These are phyloP conservation scores for Penstemon barbatus DNA, from an alignment of 257 asterid genomes.

Conservation along the genomic window DNA sequence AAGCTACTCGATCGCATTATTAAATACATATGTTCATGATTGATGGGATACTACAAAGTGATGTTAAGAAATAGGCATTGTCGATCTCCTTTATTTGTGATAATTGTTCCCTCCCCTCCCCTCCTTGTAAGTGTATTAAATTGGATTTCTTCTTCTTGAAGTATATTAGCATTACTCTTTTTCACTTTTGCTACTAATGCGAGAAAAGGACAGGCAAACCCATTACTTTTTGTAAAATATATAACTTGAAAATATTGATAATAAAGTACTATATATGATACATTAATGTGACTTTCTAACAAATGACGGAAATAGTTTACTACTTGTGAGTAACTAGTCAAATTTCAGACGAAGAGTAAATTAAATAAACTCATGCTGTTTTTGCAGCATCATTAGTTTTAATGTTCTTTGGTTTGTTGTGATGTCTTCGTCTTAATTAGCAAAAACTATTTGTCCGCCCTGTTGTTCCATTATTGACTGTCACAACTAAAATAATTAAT, in stretches of 20 bases:
- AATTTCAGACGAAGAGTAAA: no score
- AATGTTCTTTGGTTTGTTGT: constrained; percentile 22
- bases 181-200: constrained; percentile 14
- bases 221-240: not conserved
- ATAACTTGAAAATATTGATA: not conserved
- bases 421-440: constrained; percentile 26
- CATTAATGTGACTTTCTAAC: not conserved
- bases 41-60: constrained; percentile 7
- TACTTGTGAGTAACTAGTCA: no score
- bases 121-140: constrained; percentile 25
- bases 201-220: constrained; percentile 3
- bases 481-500: not conserved
- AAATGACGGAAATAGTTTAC: not conserved
- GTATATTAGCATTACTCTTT: constrained; percentile 6
- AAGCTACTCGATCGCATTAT: not conserved
- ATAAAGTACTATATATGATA: no score
- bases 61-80: constrained; percentile 3
- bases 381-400: not conserved
- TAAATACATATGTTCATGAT: not conserved
- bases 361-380: not conserved
- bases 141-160: constrained; percentile 28
- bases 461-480: constrained; percentile 21
- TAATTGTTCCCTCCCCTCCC: constrained; percentile 8
- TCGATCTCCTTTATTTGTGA: not conserved
- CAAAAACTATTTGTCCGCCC: constrained; percentile 23